Conservation (phyloP, 129 eudicot species). For the Kitagawia praeruptora region DNA sequence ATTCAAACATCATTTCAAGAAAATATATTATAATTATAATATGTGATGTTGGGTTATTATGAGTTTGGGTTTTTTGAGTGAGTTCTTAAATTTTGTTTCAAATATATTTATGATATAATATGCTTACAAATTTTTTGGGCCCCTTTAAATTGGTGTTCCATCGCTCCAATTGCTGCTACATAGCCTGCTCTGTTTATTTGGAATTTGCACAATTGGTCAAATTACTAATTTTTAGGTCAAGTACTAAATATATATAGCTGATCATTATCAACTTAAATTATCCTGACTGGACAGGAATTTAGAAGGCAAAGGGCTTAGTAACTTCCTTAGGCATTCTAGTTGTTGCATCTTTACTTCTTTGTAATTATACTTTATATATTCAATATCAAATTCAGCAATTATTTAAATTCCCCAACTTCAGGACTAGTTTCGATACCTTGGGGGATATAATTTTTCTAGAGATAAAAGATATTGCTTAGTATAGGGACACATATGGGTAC, state of each 20-base stretch:
- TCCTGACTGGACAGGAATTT: neutral
- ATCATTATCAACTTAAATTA: neutral
- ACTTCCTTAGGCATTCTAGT: neutral
- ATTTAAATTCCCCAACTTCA: neutral
- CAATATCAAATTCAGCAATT: neutral
- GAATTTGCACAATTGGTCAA: neutral
- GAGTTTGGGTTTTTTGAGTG: no score
- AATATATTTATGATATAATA: no score
- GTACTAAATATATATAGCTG: neutral
- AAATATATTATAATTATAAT: no score
- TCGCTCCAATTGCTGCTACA: no score
- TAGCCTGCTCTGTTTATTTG: no score
- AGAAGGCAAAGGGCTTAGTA: neutral
- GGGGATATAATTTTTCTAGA: neutral
- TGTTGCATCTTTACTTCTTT: neutral
- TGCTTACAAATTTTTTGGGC: no score
- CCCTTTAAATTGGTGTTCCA: no score
- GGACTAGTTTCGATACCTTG: neutral
- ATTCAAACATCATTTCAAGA: neutral
- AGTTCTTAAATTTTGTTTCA: no score
- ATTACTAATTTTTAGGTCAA: neutral
- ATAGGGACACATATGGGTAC: neutral
- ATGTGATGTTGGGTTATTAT: no score
- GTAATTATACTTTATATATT: neutral
- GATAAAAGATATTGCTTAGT: neutral